phyloP scores from a whole-genome alignment of 352 stramenopile genomes.

The Phytophthora sansomeana region DNA sequence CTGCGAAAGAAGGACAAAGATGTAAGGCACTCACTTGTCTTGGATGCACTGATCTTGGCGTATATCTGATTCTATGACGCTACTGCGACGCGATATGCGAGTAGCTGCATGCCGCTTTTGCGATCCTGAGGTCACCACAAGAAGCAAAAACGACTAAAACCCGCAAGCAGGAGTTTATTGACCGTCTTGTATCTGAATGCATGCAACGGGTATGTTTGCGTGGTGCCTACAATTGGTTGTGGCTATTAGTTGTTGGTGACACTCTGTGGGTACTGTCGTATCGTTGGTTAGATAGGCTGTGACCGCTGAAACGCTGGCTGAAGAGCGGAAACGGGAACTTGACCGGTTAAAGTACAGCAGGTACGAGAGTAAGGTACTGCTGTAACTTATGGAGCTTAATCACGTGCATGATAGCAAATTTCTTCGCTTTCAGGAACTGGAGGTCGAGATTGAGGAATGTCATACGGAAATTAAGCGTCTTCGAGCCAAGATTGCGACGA shows the following conservation, averaged over 20 bases:
- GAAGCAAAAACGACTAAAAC: constrained; percentile 74
- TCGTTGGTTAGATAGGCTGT: constrained; percentile 47
- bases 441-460: constrained; percentile 70
- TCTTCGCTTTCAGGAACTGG: constrained; percentile 69
- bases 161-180: constrained; percentile 62
- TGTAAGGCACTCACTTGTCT: constrained; percentile 29
- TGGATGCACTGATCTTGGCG: not conserved
- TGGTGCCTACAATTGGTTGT: not conserved
- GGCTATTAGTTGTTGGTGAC: constrained; percentile 7
- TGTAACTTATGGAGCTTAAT: not conserved
- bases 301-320: constrained; percentile 61
- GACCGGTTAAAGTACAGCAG: constrained; percentile 26
- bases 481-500: constrained; percentile 31
- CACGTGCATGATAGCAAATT: constrained; percentile 57
- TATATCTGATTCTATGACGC: not conserved
- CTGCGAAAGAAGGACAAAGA: constrained; percentile 78
- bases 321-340: constrained; percentile 65
- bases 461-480: constrained; percentile 63
- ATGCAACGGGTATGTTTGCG: constrained; percentile 53
- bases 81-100: not conserved
- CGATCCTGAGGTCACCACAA: constrained; percentile 61
- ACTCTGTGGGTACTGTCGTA: constrained; percentile 5
- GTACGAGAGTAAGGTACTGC: not conserved
- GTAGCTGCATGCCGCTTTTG: constrained; percentile 69
- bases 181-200: constrained; percentile 63